Evolutionary conservation across 208 protist species (phyloP), one percentile per base, ranked within the genome.

Genomic region (Acanthamoeba lenticulata): DNA sequence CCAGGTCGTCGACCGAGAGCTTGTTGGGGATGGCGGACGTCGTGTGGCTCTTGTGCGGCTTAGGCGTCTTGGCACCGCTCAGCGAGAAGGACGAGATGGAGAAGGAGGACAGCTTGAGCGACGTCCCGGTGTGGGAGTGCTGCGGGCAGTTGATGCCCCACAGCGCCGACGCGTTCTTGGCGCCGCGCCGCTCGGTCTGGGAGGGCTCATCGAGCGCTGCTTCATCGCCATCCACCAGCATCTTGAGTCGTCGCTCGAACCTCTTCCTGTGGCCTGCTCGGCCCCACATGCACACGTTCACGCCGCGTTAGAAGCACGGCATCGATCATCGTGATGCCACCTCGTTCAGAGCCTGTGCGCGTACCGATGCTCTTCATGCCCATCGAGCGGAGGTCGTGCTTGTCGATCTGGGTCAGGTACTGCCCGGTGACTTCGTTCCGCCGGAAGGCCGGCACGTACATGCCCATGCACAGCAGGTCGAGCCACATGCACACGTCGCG

Each of bases 321-420:
- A 60, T 60, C 52, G 52, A 27, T 60, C n/a, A n/a, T 72, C 7
- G 62, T 24, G 17, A 72, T 72, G n/a, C 11, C 62, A 72, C 13
- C 62, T 29, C 62, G 27, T 7, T 34, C n/a, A 72, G 29, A 72
- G 11, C 11, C 19, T 57, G 29, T 52, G 21, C 1, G 21, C 72
- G 72, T 19, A 83, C 72, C 72, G 4, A 83, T 83, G 72, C 72
- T 83, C 40, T 83, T 83, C 72, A 83, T 83, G 72, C 72, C 72
- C 34, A 83, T 42, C 9, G 72, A 83, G 29, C 72, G 72, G 29
- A 83, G 72, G 72, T 83, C 72, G 40, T 83, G 72, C 32, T 83
- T 83, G 42, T 83, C 72, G 17, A 83, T 83, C 72, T 83, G 38
- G 34, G 72, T 83, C n/a, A 83, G 72, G 38, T 83, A 83, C 32